Conservation (phyloP, 345 rosid genomes). For the Rhodamnia argentea region DNA sequence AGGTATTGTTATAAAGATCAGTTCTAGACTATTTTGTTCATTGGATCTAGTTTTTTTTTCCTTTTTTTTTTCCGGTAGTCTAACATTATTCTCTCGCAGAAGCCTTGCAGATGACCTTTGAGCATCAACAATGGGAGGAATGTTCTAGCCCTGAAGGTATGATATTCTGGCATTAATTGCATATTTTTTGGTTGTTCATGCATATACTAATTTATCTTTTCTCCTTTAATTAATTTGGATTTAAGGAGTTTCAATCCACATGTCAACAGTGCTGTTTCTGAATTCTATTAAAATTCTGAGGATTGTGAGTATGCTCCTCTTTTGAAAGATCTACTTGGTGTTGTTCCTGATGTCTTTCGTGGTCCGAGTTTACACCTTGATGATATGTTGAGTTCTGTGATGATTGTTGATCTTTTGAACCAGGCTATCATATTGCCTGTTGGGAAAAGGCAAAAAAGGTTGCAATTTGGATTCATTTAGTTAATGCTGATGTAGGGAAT, state of each 20-base stretch:
- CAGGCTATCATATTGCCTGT: not conserved
- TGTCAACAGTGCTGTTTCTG: not conserved
- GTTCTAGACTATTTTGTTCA: not conserved
- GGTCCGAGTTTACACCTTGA: not conserved
- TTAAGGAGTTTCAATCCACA: not conserved
- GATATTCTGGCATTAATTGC: not conserved
- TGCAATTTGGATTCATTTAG: not conserved
- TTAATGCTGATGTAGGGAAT: not conserved
- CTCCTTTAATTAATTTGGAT: not conserved
- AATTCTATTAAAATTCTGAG: not conserved
- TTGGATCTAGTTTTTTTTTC: constrained; percentile 1
- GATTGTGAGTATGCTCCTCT: not conserved
- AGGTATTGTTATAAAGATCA: constrained; percentile 33
- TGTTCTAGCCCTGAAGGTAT: constrained; percentile 58
- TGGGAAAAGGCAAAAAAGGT: not conserved
- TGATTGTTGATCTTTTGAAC: not conserved
- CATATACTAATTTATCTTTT: not conserved
- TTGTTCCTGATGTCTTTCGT: not conserved
- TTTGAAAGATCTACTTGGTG: not conserved
- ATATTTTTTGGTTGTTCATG: constrained; percentile 1
- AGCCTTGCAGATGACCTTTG: constrained; percentile 59
- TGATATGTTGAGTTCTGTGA: not conserved
- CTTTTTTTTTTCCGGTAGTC: not conserved
- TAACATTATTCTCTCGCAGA: constrained; percentile 33
- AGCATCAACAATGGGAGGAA: constrained; percentile 28